Base-by-base conservation (phyloP, 164 flowering plant genomes). In the Santalum album region DNA sequence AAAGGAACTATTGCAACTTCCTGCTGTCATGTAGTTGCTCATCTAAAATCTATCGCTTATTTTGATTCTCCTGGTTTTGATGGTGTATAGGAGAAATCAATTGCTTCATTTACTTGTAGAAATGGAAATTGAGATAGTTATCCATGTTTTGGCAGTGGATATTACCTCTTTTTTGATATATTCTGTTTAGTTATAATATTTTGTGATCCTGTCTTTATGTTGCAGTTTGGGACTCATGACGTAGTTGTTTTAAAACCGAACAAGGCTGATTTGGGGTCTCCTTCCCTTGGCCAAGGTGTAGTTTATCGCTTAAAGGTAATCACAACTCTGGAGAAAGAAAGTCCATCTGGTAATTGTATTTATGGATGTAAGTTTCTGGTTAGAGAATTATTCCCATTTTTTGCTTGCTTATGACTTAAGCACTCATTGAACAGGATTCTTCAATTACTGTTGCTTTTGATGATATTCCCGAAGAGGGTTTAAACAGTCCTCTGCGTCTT, bases 271-370 rank as follows among this genome's bases (percentile, higher is more conserved):
- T 35, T 66, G 32, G 95, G 90, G 22, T 83, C 92, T 49, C 84
- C 89, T 72, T 61, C 95, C 35, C 87, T 94, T 65, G 99, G 97
- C 21, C 99, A 87, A 78, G 99, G 99, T 60, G 95, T 94, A 14
- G 95, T 90, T 63, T 94, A 94, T 70, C 86, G 95, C 43, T 70
- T 90, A 27, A 94, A 89, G 96, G 99, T 92, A 72, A 25, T 52
- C 59, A 1, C 24, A 36, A n/a, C 25, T 51, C 10, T 45, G 23
- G 12, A 38, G 21, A 27, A 14, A 3, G 12, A 20, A 3, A 20
- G 6, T 12, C 55, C 23, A 40, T 16, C 36, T 17, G n/a, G 16
- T 45, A 29, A 53, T 51, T 24, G 14, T 49, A 20, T 20, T 16
- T 20, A 48, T 35, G 20, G 9, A 53, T 56, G 12, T 38, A 14